Evolutionary conservation across 2,329 filamentous ascomycete genomes (phyloP), one percentile per base, ranked within the genome.

Genomic region (Aspergillus unguis): DNA sequence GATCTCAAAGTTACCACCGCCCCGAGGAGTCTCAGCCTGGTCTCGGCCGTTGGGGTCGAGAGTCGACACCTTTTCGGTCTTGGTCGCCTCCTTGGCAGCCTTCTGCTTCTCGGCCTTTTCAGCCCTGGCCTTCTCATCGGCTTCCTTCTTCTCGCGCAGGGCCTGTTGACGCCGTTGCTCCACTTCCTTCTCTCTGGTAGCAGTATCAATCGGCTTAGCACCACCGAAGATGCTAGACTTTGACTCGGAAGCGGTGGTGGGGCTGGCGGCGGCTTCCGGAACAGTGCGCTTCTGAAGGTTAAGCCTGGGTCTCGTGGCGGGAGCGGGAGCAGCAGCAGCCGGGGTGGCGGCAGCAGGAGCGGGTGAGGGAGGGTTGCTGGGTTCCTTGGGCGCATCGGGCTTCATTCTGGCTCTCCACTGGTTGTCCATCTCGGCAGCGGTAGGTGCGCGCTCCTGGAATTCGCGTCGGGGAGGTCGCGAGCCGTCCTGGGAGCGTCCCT

Each of bases 221-320:
- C 88, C 92, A 65, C 94, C 94, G 69, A 99, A 99, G 37, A 91
- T 91, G 72, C 87, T 97, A 27, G 91, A 82, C 78, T 96, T 97
- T 38, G 88, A 78, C 65, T 94, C 87, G 29, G 75, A 68, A 17
- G 65, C 67, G 11, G 72, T 67, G 50, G 78, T 67, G 46, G 76
- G 65, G 49, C 67, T 68, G 11, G 78, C 66, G 8, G 84, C 77
- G 26, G 85, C 80, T 64, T 95, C 92, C 0, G 92, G 86, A 9
- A 96, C 89, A 3, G 92, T 96, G 62, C 94, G 85, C 82, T 97
- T 97, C 59, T 85, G 77, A 27, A 99, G 83, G 71, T 97, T 94
- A 65, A 99, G 76, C 67, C 83, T 90, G 31, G 94, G 94, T 54
- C 94, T 86, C 50, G 78, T 75, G 50, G 80, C 82, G 25, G 84